Evolutionary conservation across 148 eudicot species (phyloP), one percentile per base, ranked within the genome.

Genomic region (Rhododendron ovatum): DNA sequence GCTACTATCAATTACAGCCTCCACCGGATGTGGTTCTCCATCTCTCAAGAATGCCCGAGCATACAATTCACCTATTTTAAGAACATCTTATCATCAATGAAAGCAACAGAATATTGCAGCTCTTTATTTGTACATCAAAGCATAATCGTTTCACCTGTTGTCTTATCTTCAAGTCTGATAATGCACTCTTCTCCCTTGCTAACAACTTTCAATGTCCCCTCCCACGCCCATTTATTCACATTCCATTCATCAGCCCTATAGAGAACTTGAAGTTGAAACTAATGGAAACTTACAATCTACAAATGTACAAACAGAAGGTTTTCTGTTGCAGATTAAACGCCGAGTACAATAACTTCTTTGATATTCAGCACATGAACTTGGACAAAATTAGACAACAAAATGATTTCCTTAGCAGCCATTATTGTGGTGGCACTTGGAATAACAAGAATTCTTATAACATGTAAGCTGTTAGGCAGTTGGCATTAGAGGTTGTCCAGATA

Each of bases 221-320:
- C 99, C 99, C 99, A 97, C 61, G 94, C 93, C 99, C 99, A 95
- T 91, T 97, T 97, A 88, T 97, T 97, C 71, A 97, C 98, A 94
- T 97, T 90, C 99, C 99, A 97, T 86, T 97, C 99, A 90, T 97
- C 99, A 88, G 99, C 98, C 94, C 99, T 97, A 82, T 50, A 87
- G 63, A 53, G 65, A 84, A 57, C 13, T 41, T 78, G 13, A 89
- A 86, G 37, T 61, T 48, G 73, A 86, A 55, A 81, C 51, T 84
- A 37, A 18, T 37, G 28, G 78, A 53, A 24, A 67, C 80, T 75
- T 41, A 20, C 85, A 53, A 28, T 76, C 61, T 57, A 18, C 85
- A 61, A 28, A 83, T 80, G 71, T 18, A 43, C 24, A 84, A 86
- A 24, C 2, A 18, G 37, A 13, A 33, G 81, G 22, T 61, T 48